Percentiles rank a stretch among this genome's conserved stretches.
phyloP scores from a whole-genome alignment of 495 filamentous ascomycete species.

The Parmelia sp. region DNA sequence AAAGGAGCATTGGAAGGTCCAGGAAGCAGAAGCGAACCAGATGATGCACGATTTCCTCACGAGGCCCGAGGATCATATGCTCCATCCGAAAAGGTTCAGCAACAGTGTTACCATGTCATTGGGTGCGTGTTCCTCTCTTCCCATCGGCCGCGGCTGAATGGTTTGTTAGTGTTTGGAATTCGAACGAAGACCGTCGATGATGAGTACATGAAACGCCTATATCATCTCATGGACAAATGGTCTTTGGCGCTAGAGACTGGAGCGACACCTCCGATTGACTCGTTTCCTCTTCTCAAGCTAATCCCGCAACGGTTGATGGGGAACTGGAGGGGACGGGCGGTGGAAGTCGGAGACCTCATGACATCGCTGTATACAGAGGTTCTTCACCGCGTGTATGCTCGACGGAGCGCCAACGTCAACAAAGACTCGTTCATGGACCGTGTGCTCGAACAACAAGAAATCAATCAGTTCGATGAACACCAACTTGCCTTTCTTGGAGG shows the following conservation, averaged over 20 bases:
- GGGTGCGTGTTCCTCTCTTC: conserved; percentile 19
- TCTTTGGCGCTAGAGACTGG: conserved; percentile 43
- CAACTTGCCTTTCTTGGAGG: not conserved
- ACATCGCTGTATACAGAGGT: conserved; percentile 31
- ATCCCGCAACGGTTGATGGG: conserved; percentile 39
- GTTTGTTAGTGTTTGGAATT: not conserved
- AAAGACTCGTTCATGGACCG: conserved; percentile 38
- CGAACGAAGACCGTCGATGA: not conserved
- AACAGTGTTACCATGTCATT: conserved; percentile 41
- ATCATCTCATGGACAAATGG: conserved; percentile 45
- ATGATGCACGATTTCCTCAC: conserved; percentile 34
- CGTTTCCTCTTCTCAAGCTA: conserved; percentile 39
- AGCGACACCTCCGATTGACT: conserved; percentile 46
- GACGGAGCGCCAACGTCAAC: not conserved
- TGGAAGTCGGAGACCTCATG: conserved; percentile 38
- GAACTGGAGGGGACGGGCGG: conserved; percentile 36
- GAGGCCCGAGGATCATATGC: conserved; percentile 38
- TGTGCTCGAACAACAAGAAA: conserved; percentile 34
- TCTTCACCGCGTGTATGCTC: not conserved
- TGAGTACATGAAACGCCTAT: conserved; percentile 23
- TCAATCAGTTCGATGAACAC: not conserved
- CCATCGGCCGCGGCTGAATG: conserved; percentile 17
- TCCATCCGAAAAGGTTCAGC: conserved; percentile 41
- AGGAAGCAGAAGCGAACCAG: conserved; percentile 27
- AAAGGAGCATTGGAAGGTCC: conserved; percentile 20